These are phyloP conservation scores for Solanum acaule DNA, from an alignment of 257 asterid genomes.

Conservation along the genomic window DNA sequence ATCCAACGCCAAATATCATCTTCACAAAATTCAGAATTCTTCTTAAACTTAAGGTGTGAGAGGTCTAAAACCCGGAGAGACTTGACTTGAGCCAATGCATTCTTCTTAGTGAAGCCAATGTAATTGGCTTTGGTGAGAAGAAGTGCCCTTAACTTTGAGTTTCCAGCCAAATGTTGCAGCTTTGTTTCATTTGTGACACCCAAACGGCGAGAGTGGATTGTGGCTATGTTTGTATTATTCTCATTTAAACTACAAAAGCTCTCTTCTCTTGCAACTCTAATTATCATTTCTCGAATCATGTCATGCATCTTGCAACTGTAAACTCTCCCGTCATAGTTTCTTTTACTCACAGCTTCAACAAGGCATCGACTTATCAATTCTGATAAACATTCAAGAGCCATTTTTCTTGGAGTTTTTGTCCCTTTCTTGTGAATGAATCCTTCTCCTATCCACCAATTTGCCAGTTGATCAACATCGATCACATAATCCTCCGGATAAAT, in stretches of 20 bases:
- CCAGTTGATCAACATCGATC: slow-evolving; percentile 7
- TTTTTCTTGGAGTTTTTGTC: slow-evolving; percentile 2
- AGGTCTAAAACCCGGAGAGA: slow-evolving; percentile 22
- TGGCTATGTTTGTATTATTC: background rate
- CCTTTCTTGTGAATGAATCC: slow-evolving; percentile 8
- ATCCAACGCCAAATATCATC: slow-evolving; percentile 23
- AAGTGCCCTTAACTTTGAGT: slow-evolving; percentile 13
- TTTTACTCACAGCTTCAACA: slow-evolving; percentile 2
- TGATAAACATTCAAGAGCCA: slow-evolving; percentile 5
- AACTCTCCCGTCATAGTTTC: slow-evolving; percentile 13
- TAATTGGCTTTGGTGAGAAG: background rate
- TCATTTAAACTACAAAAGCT: slow-evolving; percentile 2
- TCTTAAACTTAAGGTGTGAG: slow-evolving; percentile 5
- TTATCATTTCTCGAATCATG: slow-evolving; percentile 16
- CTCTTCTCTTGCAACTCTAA: slow-evolving; percentile 6
- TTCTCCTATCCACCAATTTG: slow-evolving; percentile 18
- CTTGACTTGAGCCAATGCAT: slow-evolving; percentile 11
- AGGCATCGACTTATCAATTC: slow-evolving; percentile 12
- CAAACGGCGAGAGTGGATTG: slow-evolving; percentile 2
- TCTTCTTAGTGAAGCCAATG: background rate
- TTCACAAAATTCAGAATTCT: background rate
- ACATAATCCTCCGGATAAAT: slow-evolving; percentile 17
- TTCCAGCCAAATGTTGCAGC: background rate
- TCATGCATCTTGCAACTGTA: slow-evolving; percentile 19
- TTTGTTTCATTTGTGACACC: slow-evolving; percentile 4